Evolutionary conservation across 192 early-diverging fungal species (phyloP), one percentile per base, ranked within the genome.

Genomic region (Mortierella antarctica): DNA sequence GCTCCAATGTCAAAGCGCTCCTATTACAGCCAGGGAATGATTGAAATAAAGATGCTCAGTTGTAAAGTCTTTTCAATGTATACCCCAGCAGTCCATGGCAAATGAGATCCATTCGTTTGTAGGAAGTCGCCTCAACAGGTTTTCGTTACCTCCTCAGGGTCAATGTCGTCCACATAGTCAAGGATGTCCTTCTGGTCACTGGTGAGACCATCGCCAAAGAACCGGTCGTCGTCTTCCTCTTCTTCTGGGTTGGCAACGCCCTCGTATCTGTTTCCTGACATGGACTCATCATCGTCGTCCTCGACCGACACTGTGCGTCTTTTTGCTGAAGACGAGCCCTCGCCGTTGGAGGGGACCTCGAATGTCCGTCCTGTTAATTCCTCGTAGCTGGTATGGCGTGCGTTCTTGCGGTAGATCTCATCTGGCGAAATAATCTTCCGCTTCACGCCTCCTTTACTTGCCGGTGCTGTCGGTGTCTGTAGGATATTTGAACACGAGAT

Each of bases 181-280:
- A 95, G 81, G 47, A 98, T 90, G 58, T 84, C 82, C 67, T 93
- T 92, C 71, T 97, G 93, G 48, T 93, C 86, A 4, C 86, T 86
- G 1, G 89, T 91, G 57, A 97, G 87, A 14, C 95, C 96, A 81
- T 93, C 94, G 5, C 93, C 93, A 86, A 92, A 93, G 62, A 97
- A 94, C 2, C 95, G 89, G 18, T 90, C 93, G 20, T 88, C 93
- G 54, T 93, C 93, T 42, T 92, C 91, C 60, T 95, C 94, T 42
- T 90, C 90, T 12, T 86, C 88, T 45, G 74, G 74, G 11, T 76
- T 76, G 3, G 74, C 74, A 31, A 76, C 55, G 1, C 74, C 74
- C 18, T 53, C 70, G 21, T 66, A 71, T 9, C 52, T 20, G 17
- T 41, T 40, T n/a, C 18, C 42, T 59, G 17, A 13, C 57, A 47